Evolutionary conservation across 495 filamentous ascomycete species (phyloP), one percentile per base, ranked within the genome.

Genomic region (Platismatia glauca): DNA sequence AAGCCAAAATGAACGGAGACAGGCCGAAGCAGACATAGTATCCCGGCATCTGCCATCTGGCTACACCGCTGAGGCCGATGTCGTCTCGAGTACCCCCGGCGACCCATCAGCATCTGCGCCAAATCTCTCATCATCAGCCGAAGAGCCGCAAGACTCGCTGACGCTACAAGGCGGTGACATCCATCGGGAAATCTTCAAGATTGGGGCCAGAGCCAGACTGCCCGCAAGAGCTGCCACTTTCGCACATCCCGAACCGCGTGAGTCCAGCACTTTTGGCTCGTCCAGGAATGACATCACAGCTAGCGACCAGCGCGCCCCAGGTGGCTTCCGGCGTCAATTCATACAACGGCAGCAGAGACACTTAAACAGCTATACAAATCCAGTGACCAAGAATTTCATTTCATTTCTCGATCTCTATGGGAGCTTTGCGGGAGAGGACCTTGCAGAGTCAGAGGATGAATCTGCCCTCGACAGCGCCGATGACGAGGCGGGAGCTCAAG

Each of bases 341-440:
- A 63, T 87, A 34, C 79, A 72, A 22, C 80, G 83, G 52, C 75
- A 78, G 43, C 74, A 76, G 53, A 72, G 73, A 38, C 66, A 71
- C 68, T 60, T 81, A 64, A 59, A 76, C 72, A 70, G 73, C 71
- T 64, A 75, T 64, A 48, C 73, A 59, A 58, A 73, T 63, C 81
- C 84, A 15, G 73, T 86, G 20, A 86, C 86, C 0, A 72, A 73
- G n/a, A 83, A 83, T 65, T 89, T 89, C 64, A 79, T 86, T 39
- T 82, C 85, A 46, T 89, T 88, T 64, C 76, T 89, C 15, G 83
- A 86, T 53, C 71, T 89, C 8, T 89, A 89, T 69, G 86, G 86
- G 0, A 81, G 78, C 56, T 89, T 89, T 69, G 86, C 86, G 0
- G 86, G 86, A 9, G 86, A 89, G 67, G 86, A 89, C 62, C 77